Conservation (phyloP, 306 rosid genomes). For the Citrullus colocynthis region DNA sequence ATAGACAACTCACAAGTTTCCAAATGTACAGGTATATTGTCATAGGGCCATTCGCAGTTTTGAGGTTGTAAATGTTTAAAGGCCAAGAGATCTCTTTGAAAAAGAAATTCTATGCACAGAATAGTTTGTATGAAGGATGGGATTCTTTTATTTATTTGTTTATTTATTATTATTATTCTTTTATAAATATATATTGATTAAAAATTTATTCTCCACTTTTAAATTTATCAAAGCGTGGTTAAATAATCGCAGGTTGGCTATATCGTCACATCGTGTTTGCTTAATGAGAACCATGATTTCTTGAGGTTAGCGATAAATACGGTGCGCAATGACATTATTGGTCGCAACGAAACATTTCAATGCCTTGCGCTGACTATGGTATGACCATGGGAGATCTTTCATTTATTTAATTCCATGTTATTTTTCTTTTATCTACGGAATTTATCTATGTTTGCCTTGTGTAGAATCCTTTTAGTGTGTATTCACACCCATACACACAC, state of each 20-base stretch:
- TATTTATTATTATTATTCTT: too few relatives aligned
- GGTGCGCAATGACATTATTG: constrained; percentile 95
- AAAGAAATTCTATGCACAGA: background rate
- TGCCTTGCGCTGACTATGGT: constrained; percentile 98
- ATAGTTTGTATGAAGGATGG: background rate
- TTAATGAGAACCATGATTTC: constrained; percentile 99
- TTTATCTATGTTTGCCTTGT: background rate
- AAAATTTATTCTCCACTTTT: background rate
- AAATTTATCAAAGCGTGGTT: constrained; percentile 14
- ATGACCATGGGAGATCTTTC: constrained; percentile 24
- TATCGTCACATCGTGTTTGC: constrained; percentile 88
- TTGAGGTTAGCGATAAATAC: constrained; percentile 95
- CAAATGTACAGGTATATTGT: background rate
- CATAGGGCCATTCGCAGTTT: background rate
- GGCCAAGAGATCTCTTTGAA: background rate
- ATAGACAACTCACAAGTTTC: background rate
- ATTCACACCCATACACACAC: background rate
- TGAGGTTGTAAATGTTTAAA: background rate
- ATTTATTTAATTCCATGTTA: background rate
- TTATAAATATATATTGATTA: background rate
- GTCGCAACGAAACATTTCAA: constrained; percentile 96
- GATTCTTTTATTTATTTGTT: background rate
- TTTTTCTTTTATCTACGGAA: background rate
- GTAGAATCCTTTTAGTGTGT: background rate
- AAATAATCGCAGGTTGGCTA: constrained; percentile 88